phyloP scores from a whole-genome alignment of 2,329 filamentous ascomycete species.

The Ophiosphaerella narmari region DNA sequence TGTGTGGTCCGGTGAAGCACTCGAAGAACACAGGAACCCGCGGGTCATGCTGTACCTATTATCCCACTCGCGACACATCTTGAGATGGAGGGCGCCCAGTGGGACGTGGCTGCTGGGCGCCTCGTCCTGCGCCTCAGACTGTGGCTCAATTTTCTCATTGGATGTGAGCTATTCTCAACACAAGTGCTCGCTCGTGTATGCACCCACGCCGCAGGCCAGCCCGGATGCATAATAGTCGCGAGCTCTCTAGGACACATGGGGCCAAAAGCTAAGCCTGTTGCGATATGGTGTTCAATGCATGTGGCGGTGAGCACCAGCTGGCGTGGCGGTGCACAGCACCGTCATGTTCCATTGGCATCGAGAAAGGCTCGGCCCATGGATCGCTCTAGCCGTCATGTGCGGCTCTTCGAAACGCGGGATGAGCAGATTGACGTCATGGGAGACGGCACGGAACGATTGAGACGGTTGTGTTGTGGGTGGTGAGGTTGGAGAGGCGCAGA shows the following conservation, averaged over 20 bases:
- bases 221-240: conserved; percentile 5
- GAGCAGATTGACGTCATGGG: background rate
- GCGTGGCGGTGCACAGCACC: background rate
- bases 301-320: conserved; percentile 9
- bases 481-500: too few relatives aligned
- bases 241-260: conserved; percentile 1
- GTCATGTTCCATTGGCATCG: background rate
- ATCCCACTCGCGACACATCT: conserved; percentile 6
- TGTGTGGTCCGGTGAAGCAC: conserved; percentile 1
- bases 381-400: background rate
- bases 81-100: conserved; percentile 23
- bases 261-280: conserved; percentile 4
- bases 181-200: conserved; percentile 3
- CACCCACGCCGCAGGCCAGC: conserved; percentile 21
- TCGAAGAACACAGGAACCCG: conserved; percentile 1
- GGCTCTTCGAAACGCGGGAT: background rate
- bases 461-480: background rate
- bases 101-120: conserved; percentile 24
- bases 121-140: conserved; percentile 9
- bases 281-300: conserved; percentile 5
- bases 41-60: conserved; percentile 8
- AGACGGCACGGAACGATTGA: background rate
- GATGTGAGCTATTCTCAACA: conserved; percentile 9
- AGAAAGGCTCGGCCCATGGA: too few relatives aligned
- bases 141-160: conserved; percentile 21